Evolutionary conservation across 352 stramenopile genomes (phyloP), one percentile per base, ranked within the genome.

Genomic region (Globisporangium cystogenes): DNA sequence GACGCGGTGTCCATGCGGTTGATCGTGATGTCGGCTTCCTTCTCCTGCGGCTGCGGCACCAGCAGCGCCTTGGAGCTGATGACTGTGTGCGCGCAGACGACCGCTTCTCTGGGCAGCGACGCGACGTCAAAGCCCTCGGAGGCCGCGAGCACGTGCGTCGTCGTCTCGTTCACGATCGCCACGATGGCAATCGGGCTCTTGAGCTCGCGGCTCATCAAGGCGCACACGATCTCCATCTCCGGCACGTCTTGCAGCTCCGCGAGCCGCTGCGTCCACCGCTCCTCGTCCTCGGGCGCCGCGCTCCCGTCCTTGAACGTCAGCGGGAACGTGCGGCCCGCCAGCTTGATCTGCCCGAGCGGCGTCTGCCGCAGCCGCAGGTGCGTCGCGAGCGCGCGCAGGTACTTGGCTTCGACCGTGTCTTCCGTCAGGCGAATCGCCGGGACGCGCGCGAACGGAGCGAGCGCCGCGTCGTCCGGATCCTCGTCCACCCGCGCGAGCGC

Each of bases 141-240:
- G 33, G 67, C 66, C 6, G 76, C 74, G n/a, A 79, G 35, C 16
- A 83, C 54, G 49, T 75, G 68, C 16, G 75, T 61, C 31, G 71
- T 59, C 26, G 65, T 58, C 14, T 68, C 46, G 23, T 68, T 53
- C 48, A 85, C 70, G 50, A 88, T 57, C 4, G 74, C 77, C 18
- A 87, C 65, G 42, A 82, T 51, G 0, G 62, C 66, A 31, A 67
- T 65, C 4, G 74, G 67, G 50, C 65, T 76, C 31, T 64, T 50
- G 16, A 88, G 46, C 20, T 77, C 72, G 16, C 55, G 62, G 1
- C 55, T 55, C 0, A 65, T 67, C 6, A 88, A 58, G 1, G 60
- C 46, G 48, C 72, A 86, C 27, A 88, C 67, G 46, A 86, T 63
- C 26, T 74, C 67, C 40, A 88, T 66, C 59, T 88, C 77, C 1